Evolutionary conservation across 805 yeast species (phyloP), one percentile per base, ranked within the genome.

Genomic region (Starmerella geochares): DNA sequence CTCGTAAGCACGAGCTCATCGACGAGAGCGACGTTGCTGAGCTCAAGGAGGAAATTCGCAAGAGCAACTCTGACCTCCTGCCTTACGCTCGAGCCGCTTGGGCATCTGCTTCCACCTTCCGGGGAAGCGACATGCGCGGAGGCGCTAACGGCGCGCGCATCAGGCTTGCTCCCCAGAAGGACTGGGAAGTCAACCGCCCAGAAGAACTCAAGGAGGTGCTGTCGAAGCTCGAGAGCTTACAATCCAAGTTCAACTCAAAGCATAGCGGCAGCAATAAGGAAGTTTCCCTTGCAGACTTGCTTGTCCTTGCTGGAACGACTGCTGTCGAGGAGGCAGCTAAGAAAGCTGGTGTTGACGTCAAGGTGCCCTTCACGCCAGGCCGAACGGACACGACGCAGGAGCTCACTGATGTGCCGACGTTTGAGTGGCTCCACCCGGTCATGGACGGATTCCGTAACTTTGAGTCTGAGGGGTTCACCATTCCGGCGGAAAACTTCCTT

Each of bases 171-270:
- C 58, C 58, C 17, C 55, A 52, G 51, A 48, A 43, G 42, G 49
- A 54, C 46, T 54, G 58, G 58, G 56, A 54, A 47, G 51, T 54
- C 14, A 54, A 54, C 51, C 54, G 51, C 42, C 58, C 58, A 17
- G 49, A 47, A n/a, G 54, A 52, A 49, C 52, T 54, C 13, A 13
- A 23, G 21, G 27, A 31, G 33, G 58, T 54, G 16, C 38, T 54
- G 21, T n/a, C 27, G 10, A 38, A 25, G 37, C 48, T 52, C 11
- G 49, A 46, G 45, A 13, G 4, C n/a, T 28, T 54, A 19, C 50
- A 47, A 43, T 14, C 16, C 21, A 11, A 38, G 24, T 54, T 48
- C 54, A 52, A 49, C 54, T n/a, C 29, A 4, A 31, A 31, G 17
- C 38, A 21, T 24, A 37, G 33, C 24, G 31, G 37, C 40, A 8